Base-by-base conservation (phyloP, 352 stramenopile genomes). In the Phytophthora melonis region DNA sequence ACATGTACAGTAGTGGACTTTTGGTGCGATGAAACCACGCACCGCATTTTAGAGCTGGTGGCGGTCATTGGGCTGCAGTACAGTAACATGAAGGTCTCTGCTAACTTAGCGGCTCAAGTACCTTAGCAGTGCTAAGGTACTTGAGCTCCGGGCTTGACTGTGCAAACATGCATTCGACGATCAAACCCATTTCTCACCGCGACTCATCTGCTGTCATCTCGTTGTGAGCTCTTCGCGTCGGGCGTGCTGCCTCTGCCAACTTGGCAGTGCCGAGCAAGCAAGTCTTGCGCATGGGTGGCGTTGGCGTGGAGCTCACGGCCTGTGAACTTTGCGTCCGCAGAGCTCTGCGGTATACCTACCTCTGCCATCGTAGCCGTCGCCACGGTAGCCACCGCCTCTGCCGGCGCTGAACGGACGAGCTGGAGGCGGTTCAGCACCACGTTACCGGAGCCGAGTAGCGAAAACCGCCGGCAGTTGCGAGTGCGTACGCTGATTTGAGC, bases 401-500 rank as follows among this genome's bases (percentile, higher is more conserved):
- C 66, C 65, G n/a, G 10, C 21, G 19, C 30, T 58, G 53, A 64
- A 69, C 55, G 43, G 39, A 18, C 21, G 49, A 45, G 58, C 14
- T 34, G 32, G 63, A 63, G 63, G 47, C 36, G 30, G 27, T 63
- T 56, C 49, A 72, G 58, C 58, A 63, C 49, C 36, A 58, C 47
- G 16, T 57, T 59, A 47, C 23, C 18, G 34, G 11, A 30, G 18
- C 25, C 21, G 27, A 49, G 65, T 23, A 72, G 58, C 32, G 30
- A 45, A 63, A 68, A 73, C 66, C 49, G n/a, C 34, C 59, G 49
- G 45, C 47, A 10, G 32, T n/a, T 54, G 13, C 32, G 34, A 39
- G 58, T 66, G 58, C 66, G 66, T 49, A 50, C 11, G 66, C 52
- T 73, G 66, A 73, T 73, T 73, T 58, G 66, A 18, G 47, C 23